Evolutionary conservation across 345 rosid species (phyloP).

Genomic region (Eucalyptus shirleyi): DNA sequence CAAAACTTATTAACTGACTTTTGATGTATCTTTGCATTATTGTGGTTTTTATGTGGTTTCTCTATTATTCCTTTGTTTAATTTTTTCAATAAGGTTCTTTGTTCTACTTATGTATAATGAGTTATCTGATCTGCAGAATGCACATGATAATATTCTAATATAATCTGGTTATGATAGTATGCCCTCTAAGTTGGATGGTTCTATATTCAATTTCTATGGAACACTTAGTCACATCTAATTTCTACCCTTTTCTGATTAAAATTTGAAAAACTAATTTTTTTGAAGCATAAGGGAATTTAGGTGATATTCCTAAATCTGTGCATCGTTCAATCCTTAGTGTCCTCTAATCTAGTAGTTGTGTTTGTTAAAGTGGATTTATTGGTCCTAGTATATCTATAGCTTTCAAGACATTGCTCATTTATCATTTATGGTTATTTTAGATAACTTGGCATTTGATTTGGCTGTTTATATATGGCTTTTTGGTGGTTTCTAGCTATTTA

Average conservation of each 20-base stretch:
- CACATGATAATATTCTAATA: neutral
- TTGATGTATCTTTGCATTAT: neutral
- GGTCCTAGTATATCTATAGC: neutral
- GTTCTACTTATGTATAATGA: neutral
- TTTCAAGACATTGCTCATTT: neutral
- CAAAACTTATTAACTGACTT: neutral
- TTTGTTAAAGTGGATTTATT: neutral
- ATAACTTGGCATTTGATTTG: neutral
- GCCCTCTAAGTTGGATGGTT: neutral
- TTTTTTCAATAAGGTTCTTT: neutral
- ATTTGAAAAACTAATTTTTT: neutral
- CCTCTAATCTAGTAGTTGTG: neutral
- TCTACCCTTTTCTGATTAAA: neutral
- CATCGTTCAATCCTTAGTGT: neutral
- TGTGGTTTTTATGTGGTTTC: neutral
- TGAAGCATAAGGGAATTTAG: neutral
- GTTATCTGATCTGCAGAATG: neutral
- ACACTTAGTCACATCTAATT: neutral
- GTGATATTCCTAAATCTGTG: neutral
- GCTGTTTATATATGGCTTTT: neutral
- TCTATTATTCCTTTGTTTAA: neutral
- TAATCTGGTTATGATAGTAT: neutral
- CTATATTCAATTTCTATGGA: neutral
- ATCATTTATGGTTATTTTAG: neutral
- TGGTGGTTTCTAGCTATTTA: neutral